Conservation (phyloP, 2,329 filamentous ascomycete species). For the Apiospora sp. region DNA sequence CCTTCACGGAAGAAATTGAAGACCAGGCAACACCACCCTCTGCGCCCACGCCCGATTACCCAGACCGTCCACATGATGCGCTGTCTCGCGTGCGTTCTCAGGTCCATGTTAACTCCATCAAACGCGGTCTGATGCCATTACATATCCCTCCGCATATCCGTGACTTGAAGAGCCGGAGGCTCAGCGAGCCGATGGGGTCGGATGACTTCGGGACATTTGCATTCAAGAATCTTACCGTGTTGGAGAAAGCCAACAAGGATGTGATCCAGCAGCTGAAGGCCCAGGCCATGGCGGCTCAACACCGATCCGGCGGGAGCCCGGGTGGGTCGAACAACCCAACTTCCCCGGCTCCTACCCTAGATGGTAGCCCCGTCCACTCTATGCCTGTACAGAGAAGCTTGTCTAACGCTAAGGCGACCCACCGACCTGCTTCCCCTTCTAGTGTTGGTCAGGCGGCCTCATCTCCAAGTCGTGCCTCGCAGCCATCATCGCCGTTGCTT, state of each 20-base stretch:
- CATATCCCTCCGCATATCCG: slow-evolving; percentile 97
- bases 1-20: slow-evolving; percentile 93
- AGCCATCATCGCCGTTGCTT: slow-evolving; percentile 88
- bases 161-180: slow-evolving; percentile 83
- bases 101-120: slow-evolving; percentile 75
- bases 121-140: slow-evolving; percentile 91
- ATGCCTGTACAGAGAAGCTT: slow-evolving; percentile 83
- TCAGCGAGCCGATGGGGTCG: slow-evolving; percentile 87
- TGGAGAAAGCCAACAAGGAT: slow-evolving; percentile 98
- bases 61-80: slow-evolving; percentile 92
- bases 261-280: slow-evolving; percentile 95
- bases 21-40: slow-evolving; percentile 83
- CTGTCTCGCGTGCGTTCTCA: slow-evolving; percentile 88
- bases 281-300: slow-evolving; percentile 80
- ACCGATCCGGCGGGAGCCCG: slow-evolving; percentile 58
- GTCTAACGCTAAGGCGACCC: slow-evolving; percentile 79
- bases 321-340: slow-evolving; percentile 50
- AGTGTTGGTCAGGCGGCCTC: slow-evolving; percentile 80
- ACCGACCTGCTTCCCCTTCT: slow-evolving; percentile 81
- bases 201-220: slow-evolving; percentile 97
- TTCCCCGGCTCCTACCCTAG: slow-evolving; percentile 75
- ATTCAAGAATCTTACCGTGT: slow-evolving; percentile 95
- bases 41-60: slow-evolving; percentile 76
- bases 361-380: slow-evolving; percentile 84
- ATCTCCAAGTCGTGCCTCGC: slow-evolving; percentile 83